These are phyloP conservation scores for Seiridium unicorne DNA, from an alignment of 2,329 filamentous ascomycete genomes.

Conservation along the genomic window DNA sequence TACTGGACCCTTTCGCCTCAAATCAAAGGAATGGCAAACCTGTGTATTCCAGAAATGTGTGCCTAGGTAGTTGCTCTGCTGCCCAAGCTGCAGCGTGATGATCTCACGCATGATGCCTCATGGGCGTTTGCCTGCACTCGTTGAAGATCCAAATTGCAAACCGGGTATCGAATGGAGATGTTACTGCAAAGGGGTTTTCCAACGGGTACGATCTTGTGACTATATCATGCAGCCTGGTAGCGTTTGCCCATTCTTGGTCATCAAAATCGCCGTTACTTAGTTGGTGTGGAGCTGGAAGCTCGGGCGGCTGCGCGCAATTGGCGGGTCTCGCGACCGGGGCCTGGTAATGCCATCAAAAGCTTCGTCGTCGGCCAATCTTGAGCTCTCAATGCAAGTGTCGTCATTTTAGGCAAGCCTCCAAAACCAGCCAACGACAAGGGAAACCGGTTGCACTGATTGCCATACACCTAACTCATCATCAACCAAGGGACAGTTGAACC, in stretches of 20 bases:
- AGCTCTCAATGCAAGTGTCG: no score
- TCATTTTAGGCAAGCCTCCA: no score
- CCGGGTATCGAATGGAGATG: neutral
- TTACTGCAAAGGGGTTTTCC: no score
- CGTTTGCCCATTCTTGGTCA: neutral
- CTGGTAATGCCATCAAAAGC: neutral
- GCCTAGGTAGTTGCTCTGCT: slow-evolving; percentile 87
- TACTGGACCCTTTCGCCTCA: neutral
- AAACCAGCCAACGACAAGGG: no score
- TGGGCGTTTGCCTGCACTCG: neutral
- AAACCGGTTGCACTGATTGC: neutral
- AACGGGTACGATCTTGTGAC: neutral
- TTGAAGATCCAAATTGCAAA: no score
- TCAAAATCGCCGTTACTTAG: neutral
- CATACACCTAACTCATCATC: neutral
- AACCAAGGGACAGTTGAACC: neutral
- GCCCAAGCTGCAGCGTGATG: slow-evolving; percentile 88
- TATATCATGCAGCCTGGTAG: neutral
- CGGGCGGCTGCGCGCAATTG: slow-evolving; percentile 2
- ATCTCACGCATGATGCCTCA: slow-evolving; percentile 78
- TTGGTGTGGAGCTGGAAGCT: neutral
- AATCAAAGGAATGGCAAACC: slow-evolving; percentile 39
- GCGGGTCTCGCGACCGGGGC: neutral
- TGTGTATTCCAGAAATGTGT: slow-evolving; percentile 98
- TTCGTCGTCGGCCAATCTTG: neutral